These are phyloP conservation scores for Ogataea methanolica DNA, from an alignment of 805 yeast genomes.

Conservation along the genomic window DNA sequence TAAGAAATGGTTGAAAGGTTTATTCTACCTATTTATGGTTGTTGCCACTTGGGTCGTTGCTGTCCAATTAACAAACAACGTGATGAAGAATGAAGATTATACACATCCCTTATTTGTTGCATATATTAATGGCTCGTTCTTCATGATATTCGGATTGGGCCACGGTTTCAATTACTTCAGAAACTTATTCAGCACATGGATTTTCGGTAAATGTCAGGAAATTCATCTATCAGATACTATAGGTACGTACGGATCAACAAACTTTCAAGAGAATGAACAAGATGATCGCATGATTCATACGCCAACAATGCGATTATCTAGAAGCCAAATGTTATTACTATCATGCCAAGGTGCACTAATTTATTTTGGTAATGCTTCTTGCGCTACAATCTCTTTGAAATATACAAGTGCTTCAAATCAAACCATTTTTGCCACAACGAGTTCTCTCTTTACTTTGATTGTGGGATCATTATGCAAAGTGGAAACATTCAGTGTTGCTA, in stretches of 20 bases:
- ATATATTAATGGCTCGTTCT: conserved; percentile 44
- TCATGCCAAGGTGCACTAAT: conserved; percentile 38
- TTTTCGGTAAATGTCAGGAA: no score
- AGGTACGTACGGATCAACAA: neutral
- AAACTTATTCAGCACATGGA: neutral
- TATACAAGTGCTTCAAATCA: conserved; percentile 52
- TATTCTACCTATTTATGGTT: conserved; percentile 36
- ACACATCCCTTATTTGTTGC: conserved; percentile 46
- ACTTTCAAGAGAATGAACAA: conserved; percentile 1
- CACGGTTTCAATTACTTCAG: conserved; percentile 17
- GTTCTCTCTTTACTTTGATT: conserved; percentile 46
- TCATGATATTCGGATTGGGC: conserved; percentile 41
- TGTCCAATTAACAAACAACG: conserved; percentile 42
- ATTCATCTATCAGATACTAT: neutral
- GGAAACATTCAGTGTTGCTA: conserved; percentile 38
- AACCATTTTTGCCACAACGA: conserved; percentile 46
- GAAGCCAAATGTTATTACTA: conserved; percentile 30
- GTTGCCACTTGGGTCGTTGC: conserved; percentile 46
- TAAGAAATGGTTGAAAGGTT: conserved; percentile 40
- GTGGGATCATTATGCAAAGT: conserved; percentile 37
- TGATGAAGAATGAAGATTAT: conserved; percentile 44
- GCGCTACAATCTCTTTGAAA: conserved; percentile 38
- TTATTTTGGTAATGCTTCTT: conserved; percentile 38
- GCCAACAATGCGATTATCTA: conserved; percentile 19
- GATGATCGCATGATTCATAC: conserved; percentile 12